Conservation (phyloP, 768 basidiomycete genomes). For the Rubroboletus satanas region DNA sequence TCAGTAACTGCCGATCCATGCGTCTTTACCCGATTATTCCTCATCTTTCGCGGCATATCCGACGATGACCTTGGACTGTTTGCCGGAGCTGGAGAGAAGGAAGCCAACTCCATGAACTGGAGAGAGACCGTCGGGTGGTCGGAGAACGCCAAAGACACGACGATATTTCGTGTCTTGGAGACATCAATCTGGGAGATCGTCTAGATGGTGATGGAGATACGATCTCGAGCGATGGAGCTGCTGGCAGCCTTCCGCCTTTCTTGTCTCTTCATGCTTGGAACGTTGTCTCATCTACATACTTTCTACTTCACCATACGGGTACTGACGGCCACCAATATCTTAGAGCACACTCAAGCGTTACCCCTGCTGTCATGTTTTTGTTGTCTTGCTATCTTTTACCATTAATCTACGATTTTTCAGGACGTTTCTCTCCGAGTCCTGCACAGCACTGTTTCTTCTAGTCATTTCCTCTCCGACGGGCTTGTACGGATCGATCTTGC, state of each 20-base stretch:
- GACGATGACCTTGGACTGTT: constrained; percentile 78
- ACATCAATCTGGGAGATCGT: constrained; percentile 72
- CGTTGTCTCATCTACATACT: constrained; percentile 6
- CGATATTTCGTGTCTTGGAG: constrained; percentile 75
- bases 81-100: constrained; percentile 79
- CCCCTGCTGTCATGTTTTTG: constrained; percentile 19
- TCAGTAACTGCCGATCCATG: constrained; percentile 78
- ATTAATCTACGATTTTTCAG: constrained; percentile 12
- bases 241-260: constrained; percentile 12
- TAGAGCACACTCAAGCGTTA: constrained; percentile 25
- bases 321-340: constrained; percentile 20
- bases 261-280: constrained; percentile 9
- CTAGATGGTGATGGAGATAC: constrained; percentile 24
- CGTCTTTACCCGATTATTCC: constrained; percentile 78
- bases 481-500: constrained; percentile 9
- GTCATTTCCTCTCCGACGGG: constrained; percentile 2
- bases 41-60: constrained; percentile 78
- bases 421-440: constrained; percentile 2
- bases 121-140: constrained; percentile 76
- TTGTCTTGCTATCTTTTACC: constrained; percentile 15
- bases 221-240: constrained; percentile 13
- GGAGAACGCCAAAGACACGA: constrained; percentile 71
- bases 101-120: constrained; percentile 80
- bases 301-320: constrained; percentile 1
- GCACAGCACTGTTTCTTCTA: constrained; percentile 13